Base-by-base conservation (phyloP, 192 early-diverging fungal genomes). In the Spinellus fusiger region DNA sequence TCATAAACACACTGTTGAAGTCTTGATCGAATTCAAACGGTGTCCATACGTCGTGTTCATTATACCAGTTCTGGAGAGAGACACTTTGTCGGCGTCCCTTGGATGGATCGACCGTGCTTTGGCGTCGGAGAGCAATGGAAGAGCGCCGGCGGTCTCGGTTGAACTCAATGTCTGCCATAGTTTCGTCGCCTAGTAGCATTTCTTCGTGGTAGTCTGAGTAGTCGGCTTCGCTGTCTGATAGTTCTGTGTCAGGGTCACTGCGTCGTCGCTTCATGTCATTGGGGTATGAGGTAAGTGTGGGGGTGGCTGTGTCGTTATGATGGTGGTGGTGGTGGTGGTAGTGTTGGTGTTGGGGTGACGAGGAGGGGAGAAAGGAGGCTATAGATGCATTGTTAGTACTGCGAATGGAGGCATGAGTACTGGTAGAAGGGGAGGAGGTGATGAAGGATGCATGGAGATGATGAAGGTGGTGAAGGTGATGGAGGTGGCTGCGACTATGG, bases 161-260 rank as follows among this genome's bases (percentile, higher is more conserved):
- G n/a, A 64, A n/a, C n/a, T 55, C 54, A 46, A 56, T 47, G 29
- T 54, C 22, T 18, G 38, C 68, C 57, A 60, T 50, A 5, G 37
- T 46, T 35, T 54, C 54, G n/a, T 80, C 77, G n/a, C 75, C 79
- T 23, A 68, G 73, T 55, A 83, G 65, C 81, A 83, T 83, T 49
- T 83, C 81, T 53, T 83, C 81, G 27, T 80, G 75, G 37, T 79
- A 83, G 60, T 83, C 81, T 50, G 72, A 74, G 37, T 70, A 73
- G 9, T 79, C 77, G 5, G 68, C 69, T 16, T 80, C 76, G 20
- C 63, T 65, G 9, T 67, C 65, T 15, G 40, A 44, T 3, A 3
- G 35, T 37, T 37, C 35, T 15, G n/a, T n/a, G n/a, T n/a, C n/a
- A n/a, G n/a, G n/a, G n/a, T n/a, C n/a, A n/a, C n/a, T n/a, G n/a